Evolutionary conservation across 2,329 filamentous ascomycete genomes (phyloP).

Genomic region (Corniculantispora saksenae): DNA sequence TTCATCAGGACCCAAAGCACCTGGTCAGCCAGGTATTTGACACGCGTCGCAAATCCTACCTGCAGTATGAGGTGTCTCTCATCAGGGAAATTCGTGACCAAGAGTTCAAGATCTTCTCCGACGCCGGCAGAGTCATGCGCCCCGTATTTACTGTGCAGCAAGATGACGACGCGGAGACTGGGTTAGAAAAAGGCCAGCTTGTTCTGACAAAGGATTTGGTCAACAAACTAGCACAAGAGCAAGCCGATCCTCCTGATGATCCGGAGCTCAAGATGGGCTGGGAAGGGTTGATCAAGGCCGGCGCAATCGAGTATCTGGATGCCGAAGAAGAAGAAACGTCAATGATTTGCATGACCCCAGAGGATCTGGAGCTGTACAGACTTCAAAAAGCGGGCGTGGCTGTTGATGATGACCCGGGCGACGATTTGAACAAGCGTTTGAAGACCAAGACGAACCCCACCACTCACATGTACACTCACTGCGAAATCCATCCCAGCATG

Average conservation of each 20-base stretch:
- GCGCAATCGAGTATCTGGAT: constrained; percentile 93
- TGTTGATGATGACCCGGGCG: constrained; percentile 60
- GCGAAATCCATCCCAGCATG: constrained; percentile 99
- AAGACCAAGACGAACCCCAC: constrained; percentile 85
- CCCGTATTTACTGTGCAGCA: constrained; percentile 94
- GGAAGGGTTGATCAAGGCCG: constrained; percentile 79
- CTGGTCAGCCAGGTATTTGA: constrained; percentile 78
- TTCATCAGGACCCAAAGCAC: constrained; percentile 84
- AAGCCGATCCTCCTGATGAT: constrained; percentile 65
- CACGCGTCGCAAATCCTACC: constrained; percentile 76
- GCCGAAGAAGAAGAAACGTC: constrained; percentile 97
- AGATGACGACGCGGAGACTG: constrained; percentile 69
- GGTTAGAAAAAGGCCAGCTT: constrained; percentile 64
- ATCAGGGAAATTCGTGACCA: constrained; percentile 95
- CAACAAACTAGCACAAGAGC: constrained; percentile 72
- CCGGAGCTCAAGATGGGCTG: constrained; percentile 73
- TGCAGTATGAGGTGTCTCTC: constrained; percentile 90
- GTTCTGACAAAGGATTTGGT: constrained; percentile 81
- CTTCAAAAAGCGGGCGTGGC: constrained; percentile 67
- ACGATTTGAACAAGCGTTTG: constrained; percentile 79
- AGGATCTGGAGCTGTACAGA: constrained; percentile 81
- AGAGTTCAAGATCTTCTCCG: constrained; percentile 98
- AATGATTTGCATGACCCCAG: constrained; percentile 99
- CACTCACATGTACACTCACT: constrained; percentile 94
- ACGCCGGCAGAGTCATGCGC: constrained; percentile 91